Evolutionary conservation across 805 yeast genomes (phyloP), one percentile per base, ranked within the genome.

Genomic region (Alloascoidea africana): DNA sequence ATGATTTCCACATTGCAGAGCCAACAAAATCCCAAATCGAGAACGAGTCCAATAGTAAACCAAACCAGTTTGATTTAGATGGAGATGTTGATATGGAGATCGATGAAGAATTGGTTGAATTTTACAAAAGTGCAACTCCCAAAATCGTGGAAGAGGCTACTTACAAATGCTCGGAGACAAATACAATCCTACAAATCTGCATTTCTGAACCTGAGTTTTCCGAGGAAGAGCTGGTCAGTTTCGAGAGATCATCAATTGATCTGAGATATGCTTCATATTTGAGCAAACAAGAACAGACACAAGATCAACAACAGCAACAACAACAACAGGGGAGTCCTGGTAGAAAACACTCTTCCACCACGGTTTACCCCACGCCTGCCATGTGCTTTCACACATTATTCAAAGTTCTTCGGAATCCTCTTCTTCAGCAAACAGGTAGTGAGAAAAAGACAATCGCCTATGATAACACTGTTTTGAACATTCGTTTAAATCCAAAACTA

Each of bases 351-450:
- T 23, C n/a, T 8, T 23, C 36, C 33, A 53, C 27, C 44, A 53
- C 45, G 39, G 42, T 53, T 1, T 46, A 55, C 1, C 87, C 93
- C 0, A 56, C 71, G 2, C 68, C 75, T 2, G 52, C 68, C 0
- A 69, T 66, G 34, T 78, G 93, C 46, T 59, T 80, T 16, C 60
- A 61, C 36, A 77, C 84, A 0, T 48, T 84, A 14, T 64, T 68
- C 45, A 73, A 71, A 42, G 77, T 80, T 5, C 56, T 83, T 35
- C 70, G 64, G 43, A 87, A 85, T 2, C 89, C 94, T 0, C 53
- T 84, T 16, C n/a, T 23, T 8, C 30, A 23, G n/a, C 30, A 23
- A 23, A 52, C 60, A 5, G 57, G 53, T 2, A 68, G 64, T 3
- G 70, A 67, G 6, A 55, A 63, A 2, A 76, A 70, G 47, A 71